A percentile compares a stretch with the other conserved stretches of the same genome.
phyloP scores from a whole-genome alignment of 345 rosid species.

The Psidium guajava region DNA sequence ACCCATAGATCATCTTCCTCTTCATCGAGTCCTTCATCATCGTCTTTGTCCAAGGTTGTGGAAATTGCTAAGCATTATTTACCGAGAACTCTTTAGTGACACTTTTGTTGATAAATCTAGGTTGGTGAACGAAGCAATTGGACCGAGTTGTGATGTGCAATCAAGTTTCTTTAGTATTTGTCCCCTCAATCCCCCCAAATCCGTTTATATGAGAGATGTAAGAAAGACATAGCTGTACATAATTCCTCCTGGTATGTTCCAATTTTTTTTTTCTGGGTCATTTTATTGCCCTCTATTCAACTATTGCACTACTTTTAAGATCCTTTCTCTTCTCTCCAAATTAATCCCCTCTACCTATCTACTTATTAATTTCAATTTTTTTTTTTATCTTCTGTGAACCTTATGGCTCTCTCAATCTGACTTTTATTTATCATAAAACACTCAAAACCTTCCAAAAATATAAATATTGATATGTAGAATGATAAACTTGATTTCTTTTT shows the following conservation, averaged over 20 bases:
- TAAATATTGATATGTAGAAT: not conserved
- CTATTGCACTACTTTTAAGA: not conserved
- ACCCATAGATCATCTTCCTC: too few relatives aligned
- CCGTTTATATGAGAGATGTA: not conserved
- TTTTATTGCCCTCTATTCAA: not conserved
- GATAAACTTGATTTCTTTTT: not conserved
- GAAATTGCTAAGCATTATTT: too few relatives aligned
- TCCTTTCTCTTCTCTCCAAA: not conserved
- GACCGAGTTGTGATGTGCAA: too few relatives aligned
- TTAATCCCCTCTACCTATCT: not conserved
- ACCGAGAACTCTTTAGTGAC: too few relatives aligned
- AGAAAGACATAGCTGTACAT: not conserved
- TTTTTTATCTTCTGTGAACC: not conserved
- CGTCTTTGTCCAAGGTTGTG: too few relatives aligned
- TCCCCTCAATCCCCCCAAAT: not conserved
- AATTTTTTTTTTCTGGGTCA: not conserved
- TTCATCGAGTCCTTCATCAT: too few relatives aligned
- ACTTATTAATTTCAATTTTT: not conserved
- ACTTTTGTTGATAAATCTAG: too few relatives aligned
- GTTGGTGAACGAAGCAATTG: too few relatives aligned
- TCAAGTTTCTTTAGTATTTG: not conserved
- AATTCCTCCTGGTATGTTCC: too few relatives aligned
- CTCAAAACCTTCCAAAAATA: not conserved
- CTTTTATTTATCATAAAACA: not conserved
- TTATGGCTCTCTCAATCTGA: not conserved